A percentile compares a stretch with the other conserved stretches of the same genome.
These are phyloP conservation scores for Trichoderma citrinoviride DNA, from an alignment of 2,329 filamentous ascomycete species.

Conservation along the genomic window DNA sequence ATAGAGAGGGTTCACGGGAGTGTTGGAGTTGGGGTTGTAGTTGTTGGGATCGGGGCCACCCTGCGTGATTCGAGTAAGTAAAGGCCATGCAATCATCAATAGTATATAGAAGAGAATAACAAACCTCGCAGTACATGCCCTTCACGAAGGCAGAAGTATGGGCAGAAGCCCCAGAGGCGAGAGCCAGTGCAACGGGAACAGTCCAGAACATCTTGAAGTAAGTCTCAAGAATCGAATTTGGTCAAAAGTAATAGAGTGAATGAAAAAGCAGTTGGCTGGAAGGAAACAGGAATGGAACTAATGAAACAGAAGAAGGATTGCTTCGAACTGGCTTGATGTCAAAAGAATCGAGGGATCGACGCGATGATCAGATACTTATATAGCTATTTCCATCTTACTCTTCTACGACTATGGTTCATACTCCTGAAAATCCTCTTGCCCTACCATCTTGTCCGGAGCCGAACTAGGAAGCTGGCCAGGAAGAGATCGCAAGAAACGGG, in stretches of 20 bases:
- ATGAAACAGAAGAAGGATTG: not conserved
- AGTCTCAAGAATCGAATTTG: not conserved
- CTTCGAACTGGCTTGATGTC: not conserved
- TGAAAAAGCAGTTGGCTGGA: not conserved
- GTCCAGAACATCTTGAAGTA: slow-evolving; percentile 20
- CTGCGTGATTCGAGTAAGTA: slow-evolving; percentile 1
- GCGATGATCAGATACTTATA: slow-evolving; percentile 2
- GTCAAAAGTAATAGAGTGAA: no score
- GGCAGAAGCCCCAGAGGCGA: slow-evolving; percentile 23
- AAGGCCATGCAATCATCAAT: no score
- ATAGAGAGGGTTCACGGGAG: slow-evolving; percentile 43
- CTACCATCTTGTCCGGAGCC: not conserved
- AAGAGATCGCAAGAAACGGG: not conserved
- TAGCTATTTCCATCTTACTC: not conserved
- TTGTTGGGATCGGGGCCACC: slow-evolving; percentile 28
- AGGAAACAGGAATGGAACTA: not conserved
- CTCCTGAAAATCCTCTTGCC: not conserved
- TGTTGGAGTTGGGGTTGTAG: slow-evolving; percentile 42
- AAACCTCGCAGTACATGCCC: slow-evolving; percentile 28
- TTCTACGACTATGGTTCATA: not conserved
- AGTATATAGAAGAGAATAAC: not conserved
- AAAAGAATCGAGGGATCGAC: not conserved
- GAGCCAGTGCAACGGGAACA: slow-evolving; percentile 19
- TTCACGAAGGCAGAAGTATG: slow-evolving; percentile 26
- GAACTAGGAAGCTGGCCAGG: not conserved